Evolutionary conservation across 345 rosid species (phyloP), one percentile per base, ranked within the genome.

Genomic region (Populus pruinosa): DNA sequence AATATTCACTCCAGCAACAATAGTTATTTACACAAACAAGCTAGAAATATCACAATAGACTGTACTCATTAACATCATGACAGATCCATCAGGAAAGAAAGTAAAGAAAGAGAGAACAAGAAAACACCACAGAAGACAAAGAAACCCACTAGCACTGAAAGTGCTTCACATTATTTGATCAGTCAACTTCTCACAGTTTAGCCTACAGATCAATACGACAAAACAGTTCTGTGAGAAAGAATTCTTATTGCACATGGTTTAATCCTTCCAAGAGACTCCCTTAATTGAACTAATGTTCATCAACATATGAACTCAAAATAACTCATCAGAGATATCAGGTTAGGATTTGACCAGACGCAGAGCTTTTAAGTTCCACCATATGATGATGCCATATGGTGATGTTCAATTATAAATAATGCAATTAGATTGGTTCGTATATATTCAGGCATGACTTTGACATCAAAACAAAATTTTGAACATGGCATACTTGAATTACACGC

Each of bases 401-500:
- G 67, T 63, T 31, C 67, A 63, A 63, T 63, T 25, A 16, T 23
- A 23, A 63, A 63, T 27, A 69, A 17, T 43, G 33, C 5, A 43
- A 68, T 68, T 23, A 55, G 55, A 35, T 25, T n/a, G 25, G 23
- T 43, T 20, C 36, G 6, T 38, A 18, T 47, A 35, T 5, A 33
- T 21, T 35, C 47, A 31, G 23, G 44, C 31, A 41, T 12, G 61
- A 55, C 25, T 2, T 21, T 6, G 67, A 9, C 50, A 41, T 47
- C 35, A 5, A 0, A 35, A 53, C 27, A 53, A 35, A 21, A 44
- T 43, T 50, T 31, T 41, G 5, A 23, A 55, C 70, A 53, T 20
- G n/a, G 66, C 82, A 27, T 85, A 93, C 99, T 83, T 95, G 99
- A 86, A 93, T 95, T 73, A 91, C 90, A 59, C 93, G 92, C 35